These are phyloP conservation scores for Stagonosporopsis cucurbitacearum DNA, from an alignment of 2,329 filamentous ascomycete species.

Conservation along the genomic window DNA sequence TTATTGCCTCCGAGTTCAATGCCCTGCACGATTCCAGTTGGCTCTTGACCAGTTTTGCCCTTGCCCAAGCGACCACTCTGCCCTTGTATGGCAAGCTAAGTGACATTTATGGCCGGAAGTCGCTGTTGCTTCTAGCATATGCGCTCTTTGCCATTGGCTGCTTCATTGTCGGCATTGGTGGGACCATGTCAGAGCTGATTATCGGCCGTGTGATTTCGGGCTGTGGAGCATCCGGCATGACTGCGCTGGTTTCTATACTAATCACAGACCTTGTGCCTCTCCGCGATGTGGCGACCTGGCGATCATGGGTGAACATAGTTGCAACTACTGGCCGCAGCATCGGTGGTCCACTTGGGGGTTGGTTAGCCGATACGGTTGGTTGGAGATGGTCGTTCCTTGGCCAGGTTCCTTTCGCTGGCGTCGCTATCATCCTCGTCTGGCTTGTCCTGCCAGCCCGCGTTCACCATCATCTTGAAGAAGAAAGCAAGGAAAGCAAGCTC, in stretches of 20 bases:
- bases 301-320: constrained; percentile 60
- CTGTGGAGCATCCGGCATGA: constrained; percentile 73
- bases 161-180: constrained; percentile 14
- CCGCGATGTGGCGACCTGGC: constrained; percentile 56
- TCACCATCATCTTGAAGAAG: background rate
- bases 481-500: constrained; percentile 40
- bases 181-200: constrained; percentile 27
- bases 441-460: constrained; percentile 26
- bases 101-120: constrained; percentile 55
- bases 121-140: constrained; percentile 50
- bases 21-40: constrained; percentile 51
- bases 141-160: constrained; percentile 49
- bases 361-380: constrained; percentile 66
- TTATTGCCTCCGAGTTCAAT: constrained; percentile 56
- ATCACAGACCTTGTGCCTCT: constrained; percentile 59
- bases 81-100: constrained; percentile 52
- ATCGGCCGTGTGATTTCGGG: constrained; percentile 65
- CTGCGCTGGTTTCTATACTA: constrained; percentile 51
- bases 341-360: constrained; percentile 65
- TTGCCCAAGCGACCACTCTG: constrained; percentile 52
- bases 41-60: constrained; percentile 54
- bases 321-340: constrained; percentile 58
- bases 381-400: constrained; percentile 71
- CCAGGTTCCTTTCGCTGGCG: constrained; percentile 62
- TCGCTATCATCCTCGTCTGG: constrained; percentile 59